Evolutionary conservation across 2,329 filamentous ascomycete species (phyloP).

Genomic region (Curvularia eragrostidis): DNA sequence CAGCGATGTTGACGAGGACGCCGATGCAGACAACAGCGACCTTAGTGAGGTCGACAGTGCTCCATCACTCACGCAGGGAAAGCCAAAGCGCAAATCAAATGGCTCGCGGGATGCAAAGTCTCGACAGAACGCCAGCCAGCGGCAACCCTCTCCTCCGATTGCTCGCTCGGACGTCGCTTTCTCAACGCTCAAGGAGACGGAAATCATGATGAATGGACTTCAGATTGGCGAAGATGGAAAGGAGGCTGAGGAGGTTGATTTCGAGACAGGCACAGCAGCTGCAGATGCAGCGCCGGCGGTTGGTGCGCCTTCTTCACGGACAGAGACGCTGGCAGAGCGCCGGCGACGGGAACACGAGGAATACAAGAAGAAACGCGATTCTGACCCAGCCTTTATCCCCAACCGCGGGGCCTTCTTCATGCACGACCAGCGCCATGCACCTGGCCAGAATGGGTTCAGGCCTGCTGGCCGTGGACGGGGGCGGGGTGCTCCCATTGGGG

Average conservation of each 20-base stretch:
- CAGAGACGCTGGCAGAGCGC: constrained; percentile 69
- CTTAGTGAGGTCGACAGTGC: constrained; percentile 60
- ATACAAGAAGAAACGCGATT: constrained; percentile 84
- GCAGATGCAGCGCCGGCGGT: constrained; percentile 51
- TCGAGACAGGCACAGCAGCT: constrained; percentile 53
- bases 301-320: constrained; percentile 39
- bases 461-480: constrained; percentile 69
- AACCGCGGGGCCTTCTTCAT: constrained; percentile 96
- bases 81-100: constrained; percentile 49
- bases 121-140: constrained; percentile 34
- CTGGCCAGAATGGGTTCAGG: constrained; percentile 77
- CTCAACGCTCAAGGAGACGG: constrained; percentile 61
- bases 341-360: constrained; percentile 88
- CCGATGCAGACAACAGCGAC: constrained; percentile 65
- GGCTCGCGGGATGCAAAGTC: constrained; percentile 44
- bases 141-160: constrained; percentile 46
- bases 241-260: constrained; percentile 57
- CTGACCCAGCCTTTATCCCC: constrained; percentile 91
- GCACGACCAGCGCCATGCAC: constrained; percentile 87
- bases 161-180: constrained; percentile 50
- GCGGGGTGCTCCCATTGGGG: constrained; percentile 60
- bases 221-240: constrained; percentile 54
- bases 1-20: constrained; percentile 65
- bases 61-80: constrained; percentile 43
- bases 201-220: constrained; percentile 67